Percentiles rank a stretch among this genome's conserved stretches.
Evolutionary conservation across 2,329 filamentous ascomycete species (phyloP).

Genomic region (Penicillium palitans): DNA sequence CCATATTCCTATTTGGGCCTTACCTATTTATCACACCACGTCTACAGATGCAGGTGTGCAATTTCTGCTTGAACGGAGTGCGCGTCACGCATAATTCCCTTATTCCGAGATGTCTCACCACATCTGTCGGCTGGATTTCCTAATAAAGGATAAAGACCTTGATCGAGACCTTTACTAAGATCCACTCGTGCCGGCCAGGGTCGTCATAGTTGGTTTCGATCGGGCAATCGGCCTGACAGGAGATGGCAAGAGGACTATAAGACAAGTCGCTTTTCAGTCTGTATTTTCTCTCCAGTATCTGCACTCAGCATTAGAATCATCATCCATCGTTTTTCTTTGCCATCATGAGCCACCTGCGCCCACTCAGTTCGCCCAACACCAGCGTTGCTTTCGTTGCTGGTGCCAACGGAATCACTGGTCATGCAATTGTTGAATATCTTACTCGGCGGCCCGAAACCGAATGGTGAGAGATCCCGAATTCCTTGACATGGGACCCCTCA

Average conservation of each 20-base stretch:
- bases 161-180: not conserved
- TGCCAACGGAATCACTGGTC: not conserved
- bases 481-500: not conserved
- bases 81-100: not conserved
- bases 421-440: not conserved
- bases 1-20: slow-evolving; percentile 1
- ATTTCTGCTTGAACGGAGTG: not conserved
- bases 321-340: not conserved
- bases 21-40: not conserved
- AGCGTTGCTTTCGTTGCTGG: not conserved
- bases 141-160: too few relatives aligned
- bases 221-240: not conserved
- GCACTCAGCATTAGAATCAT: not conserved
- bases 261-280: not conserved
- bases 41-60: not conserved
- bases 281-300: not conserved
- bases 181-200: not conserved
- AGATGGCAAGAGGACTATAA: not conserved
- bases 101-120: not conserved
- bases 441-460: not conserved
- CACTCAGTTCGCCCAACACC: not conserved
- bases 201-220: not conserved
- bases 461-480: not conserved
- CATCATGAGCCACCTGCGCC: not conserved
- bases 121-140: too few relatives aligned